These are phyloP conservation scores for Epichloe baconii DNA, from an alignment of 2,329 filamentous ascomycete genomes.

Conservation along the genomic window DNA sequence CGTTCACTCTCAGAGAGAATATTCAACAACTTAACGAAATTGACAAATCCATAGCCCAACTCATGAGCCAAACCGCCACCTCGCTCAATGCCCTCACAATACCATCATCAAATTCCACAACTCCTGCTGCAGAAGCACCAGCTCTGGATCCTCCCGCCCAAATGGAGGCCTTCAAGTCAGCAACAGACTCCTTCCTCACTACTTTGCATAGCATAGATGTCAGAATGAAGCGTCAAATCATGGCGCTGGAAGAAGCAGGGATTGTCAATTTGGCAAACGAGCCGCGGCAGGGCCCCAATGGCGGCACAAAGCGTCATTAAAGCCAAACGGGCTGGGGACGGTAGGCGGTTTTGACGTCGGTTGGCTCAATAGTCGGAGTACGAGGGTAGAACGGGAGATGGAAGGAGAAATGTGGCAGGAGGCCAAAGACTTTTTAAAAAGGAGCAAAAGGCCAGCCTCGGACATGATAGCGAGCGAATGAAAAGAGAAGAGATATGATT, in stretches of 20 bases:
- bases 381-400: conserved; percentile 70
- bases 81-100: conserved; percentile 33
- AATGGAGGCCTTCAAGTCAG: conserved; percentile 42
- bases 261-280: conserved; percentile 44
- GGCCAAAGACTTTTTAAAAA: conserved; percentile 25
- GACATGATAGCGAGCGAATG: not conserved
- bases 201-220: conserved; percentile 65
- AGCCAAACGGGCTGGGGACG: conserved; percentile 41
- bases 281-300: conserved; percentile 19
- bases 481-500: not conserved
- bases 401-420: conserved; percentile 63
- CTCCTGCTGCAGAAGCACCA: conserved; percentile 8
- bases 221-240: conserved; percentile 51
- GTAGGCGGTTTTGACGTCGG: conserved; percentile 64
- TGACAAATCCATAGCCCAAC: conserved; percentile 43
- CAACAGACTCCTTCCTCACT: conserved; percentile 54
- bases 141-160: conserved; percentile 34
- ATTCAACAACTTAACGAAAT: conserved; percentile 71
- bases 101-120: conserved; percentile 10
- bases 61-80: conserved; percentile 31
- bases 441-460: conserved; percentile 5
- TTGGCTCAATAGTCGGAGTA: conserved; percentile 76
- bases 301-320: conserved; percentile 29
- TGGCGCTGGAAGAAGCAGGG: conserved; percentile 68
- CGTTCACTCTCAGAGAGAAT: conserved; percentile 63